Conservation (phyloP, 257 asterid species). For the Solanum peruvianum region DNA sequence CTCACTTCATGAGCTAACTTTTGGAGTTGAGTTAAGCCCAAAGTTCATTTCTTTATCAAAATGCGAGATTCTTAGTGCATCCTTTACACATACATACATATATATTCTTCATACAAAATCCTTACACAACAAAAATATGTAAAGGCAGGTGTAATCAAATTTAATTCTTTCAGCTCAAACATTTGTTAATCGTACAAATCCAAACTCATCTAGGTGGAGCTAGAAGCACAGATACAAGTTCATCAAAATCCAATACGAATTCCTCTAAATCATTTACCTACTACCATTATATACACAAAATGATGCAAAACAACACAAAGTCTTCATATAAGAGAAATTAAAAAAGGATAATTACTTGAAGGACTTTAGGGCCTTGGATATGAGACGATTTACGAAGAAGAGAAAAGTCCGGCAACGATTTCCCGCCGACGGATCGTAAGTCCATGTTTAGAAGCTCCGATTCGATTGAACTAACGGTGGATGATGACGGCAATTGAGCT, state of each 20-base stretch:
- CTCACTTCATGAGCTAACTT: not conserved
- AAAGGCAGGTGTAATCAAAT: not conserved
- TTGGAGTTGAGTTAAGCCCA: not conserved
- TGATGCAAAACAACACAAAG: not conserved
- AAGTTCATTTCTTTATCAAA: not conserved
- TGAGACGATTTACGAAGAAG: conserved; percentile 39
- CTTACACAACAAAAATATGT: not conserved
- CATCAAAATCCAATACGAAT: not conserved
- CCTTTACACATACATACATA: not conserved
- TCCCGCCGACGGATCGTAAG: conserved; percentile 64
- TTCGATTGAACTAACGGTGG: conserved; percentile 48
- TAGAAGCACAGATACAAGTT: not conserved
- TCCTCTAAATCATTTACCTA: not conserved
- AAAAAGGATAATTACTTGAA: conserved; percentile 38
- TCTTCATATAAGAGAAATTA: not conserved
- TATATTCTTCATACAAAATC: not conserved
- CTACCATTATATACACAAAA: not conserved
- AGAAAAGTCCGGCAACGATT: conserved; percentile 54
- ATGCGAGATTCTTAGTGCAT: not conserved
- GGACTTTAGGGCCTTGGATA: conserved; percentile 54
- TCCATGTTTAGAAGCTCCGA: conserved; percentile 61
- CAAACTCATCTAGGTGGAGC: not conserved
- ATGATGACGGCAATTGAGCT: conserved; percentile 16
- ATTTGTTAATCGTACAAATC: not conserved
- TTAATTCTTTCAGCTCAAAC: not conserved